Base-by-base conservation (phyloP, 192 early-diverging fungal species). In the Podochytrium sp. region DNA sequence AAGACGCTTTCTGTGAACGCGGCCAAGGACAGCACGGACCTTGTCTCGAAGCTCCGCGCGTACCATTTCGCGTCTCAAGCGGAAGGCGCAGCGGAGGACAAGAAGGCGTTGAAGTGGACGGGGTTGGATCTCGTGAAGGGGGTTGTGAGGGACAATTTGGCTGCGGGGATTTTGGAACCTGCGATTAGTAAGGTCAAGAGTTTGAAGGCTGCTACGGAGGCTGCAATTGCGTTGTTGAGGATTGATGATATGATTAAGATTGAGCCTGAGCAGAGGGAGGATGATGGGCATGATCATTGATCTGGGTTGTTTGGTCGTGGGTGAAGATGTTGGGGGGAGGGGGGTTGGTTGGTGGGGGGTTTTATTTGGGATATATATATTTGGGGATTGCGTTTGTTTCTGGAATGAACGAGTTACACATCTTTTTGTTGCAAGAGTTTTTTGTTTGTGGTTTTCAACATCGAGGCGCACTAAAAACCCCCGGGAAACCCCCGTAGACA, bases 1-100 rank as follows among this genome's bases (percentile, higher is more conserved):
- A 99, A 99, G 88, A 96, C 95, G 29, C 84, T 99, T 18, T 93
- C 97, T 51, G 94, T 97, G 33, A 99, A 99, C 79, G 97, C 97
- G 10, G 97, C 97, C 66, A 98, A 98, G 81, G 96, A 99, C 82
- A 95, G 96, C 12, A 97, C 95, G 33, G 96, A 98, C 79, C 81
- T 99, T 35, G 94, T 99, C 20, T 84, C 96, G n/a, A 97, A 94
- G 74, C 90, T 99, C 35, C 91, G 96, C 39, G 96, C 96, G 29
- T 96, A 94, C 83, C 97, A 99, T 79, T 91, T 97, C 59, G 91
- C 93, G 30, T 90, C 98, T 3, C 94, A 96, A 79, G 92, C 85
- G 47, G 75, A 86, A 29, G 74, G 80, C 32, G 87, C 86, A 1
- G 92, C 94, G 71, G 90, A 89, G 39, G 81, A 89, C 16, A 94